Evolutionary conservation across 805 yeast species (phyloP), one percentile per base, ranked within the genome.

Genomic region (Scheffersomyces amazonensis): DNA sequence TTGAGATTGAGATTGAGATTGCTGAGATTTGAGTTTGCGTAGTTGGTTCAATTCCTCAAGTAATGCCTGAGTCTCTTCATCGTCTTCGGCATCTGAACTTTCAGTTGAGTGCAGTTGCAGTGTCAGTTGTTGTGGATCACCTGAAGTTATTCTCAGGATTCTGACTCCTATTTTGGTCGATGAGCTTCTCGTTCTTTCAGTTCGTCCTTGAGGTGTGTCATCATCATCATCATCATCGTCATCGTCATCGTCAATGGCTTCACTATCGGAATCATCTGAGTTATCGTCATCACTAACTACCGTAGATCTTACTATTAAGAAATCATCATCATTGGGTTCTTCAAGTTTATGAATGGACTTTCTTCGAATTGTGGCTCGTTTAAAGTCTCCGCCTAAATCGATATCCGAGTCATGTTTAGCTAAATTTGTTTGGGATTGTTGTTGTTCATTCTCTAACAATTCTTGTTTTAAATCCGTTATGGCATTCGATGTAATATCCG

Each of bases 391-490:
- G 8, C 27, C 27, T 24, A 27, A 27, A 13, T 27, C 30, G 9
- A 27, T 15, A 15, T 27, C 30, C 4, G 17, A 27, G 15, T 27
- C 30, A 27, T 27, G 30, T 27, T 27, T 27, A 8, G 10, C 7
- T 10, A 21, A 10, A n/a, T n/a, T n/a, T 5, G 13, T 7, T 8
- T 10, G 7, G 7, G 27, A 24, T 5, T 5, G 7, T 5, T 5
- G 12, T 16, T 40, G 41, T 35, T 51, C 56, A 16, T 38, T 38
- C 13, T 30, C 36, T 20, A 50, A 34, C 3, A 53, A 32, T 20
- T 47, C 54, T 15, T 34, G 20, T 29, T 49, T 48, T 18, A 63
- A 39, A 35, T 61, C 68, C 2, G 45, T 44, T 6, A 58, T 45
- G 2, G 58, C 65, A 5, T 49, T 33, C 3, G 47, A 47, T 10